These are phyloP conservation scores for Pleurotus ostreatus DNA, from an alignment of 768 basidiomycete species.

Conservation along the genomic window DNA sequence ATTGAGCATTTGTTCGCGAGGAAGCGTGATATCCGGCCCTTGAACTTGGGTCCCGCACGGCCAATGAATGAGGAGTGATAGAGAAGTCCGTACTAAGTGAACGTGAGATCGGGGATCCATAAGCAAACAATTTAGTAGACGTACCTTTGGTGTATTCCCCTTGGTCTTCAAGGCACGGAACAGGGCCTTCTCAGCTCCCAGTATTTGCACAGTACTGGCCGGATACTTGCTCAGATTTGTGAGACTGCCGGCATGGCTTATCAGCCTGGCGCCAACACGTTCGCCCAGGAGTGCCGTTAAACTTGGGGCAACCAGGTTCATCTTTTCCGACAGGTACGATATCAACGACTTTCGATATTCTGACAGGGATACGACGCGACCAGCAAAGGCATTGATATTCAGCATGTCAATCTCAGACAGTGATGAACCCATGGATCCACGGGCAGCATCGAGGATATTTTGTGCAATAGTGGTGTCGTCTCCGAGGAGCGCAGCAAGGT, in stretches of 20 bases:
- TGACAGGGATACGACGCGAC: slow-evolving; percentile 84
- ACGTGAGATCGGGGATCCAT: neutral
- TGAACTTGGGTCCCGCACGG: slow-evolving; percentile 89
- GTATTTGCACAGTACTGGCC: slow-evolving; percentile 95
- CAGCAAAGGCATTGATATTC: slow-evolving; percentile 91
- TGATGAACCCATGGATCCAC: slow-evolving; percentile 90
- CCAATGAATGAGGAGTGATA: slow-evolving; percentile 98
- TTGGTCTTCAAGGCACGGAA: slow-evolving; percentile 98
- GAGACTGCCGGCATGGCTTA: slow-evolving; percentile 94
- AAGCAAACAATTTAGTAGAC: slow-evolving; percentile 7
- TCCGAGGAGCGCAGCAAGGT: slow-evolving; percentile 74
- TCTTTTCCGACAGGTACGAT: slow-evolving; percentile 89
- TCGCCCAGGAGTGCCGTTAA: slow-evolving; percentile 88
- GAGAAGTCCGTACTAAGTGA: slow-evolving; percentile 83
- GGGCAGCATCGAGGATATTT: slow-evolving; percentile 92
- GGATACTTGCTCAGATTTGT: slow-evolving; percentile 98
- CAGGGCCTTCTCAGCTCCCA: slow-evolving; percentile 96
- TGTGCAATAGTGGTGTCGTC: slow-evolving; percentile 84
- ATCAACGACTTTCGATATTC: slow-evolving; percentile 92
- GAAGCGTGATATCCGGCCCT: slow-evolving; percentile 98
- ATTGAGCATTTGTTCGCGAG: slow-evolving; percentile 98
- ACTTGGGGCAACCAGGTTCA: slow-evolving; percentile 95
- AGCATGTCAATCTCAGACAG: slow-evolving; percentile 92
- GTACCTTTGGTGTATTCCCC: slow-evolving; percentile 95
- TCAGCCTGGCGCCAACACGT: slow-evolving; percentile 86